These are phyloP conservation scores for Puya raimondii DNA, from an alignment of 176 grass and related monocot genomes.

Conservation along the genomic window DNA sequence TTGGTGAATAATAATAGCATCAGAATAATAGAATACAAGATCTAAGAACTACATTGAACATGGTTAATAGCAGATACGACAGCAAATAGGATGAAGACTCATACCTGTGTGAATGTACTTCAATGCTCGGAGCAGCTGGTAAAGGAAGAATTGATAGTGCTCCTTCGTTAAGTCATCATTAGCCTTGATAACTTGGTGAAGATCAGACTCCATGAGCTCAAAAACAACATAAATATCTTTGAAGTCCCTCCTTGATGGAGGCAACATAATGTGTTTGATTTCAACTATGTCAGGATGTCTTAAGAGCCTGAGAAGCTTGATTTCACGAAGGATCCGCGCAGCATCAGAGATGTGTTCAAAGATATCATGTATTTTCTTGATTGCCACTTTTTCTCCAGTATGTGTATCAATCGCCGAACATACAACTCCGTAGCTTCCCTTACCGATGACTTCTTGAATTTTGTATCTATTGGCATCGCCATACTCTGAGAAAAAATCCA, in stretches of 20 bases:
- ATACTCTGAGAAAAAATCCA: slow-evolving; percentile 90
- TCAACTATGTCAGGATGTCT: slow-evolving; percentile 99
- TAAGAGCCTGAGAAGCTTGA: slow-evolving; percentile 85
- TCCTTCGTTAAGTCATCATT: slow-evolving; percentile 98
- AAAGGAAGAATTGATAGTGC: slow-evolving; percentile 98
- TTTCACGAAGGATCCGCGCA: slow-evolving; percentile 90
- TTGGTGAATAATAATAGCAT: too few relatives aligned
- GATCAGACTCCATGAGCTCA: slow-evolving; percentile 97
- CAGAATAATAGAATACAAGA: too few relatives aligned
- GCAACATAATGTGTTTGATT: slow-evolving; percentile 99
- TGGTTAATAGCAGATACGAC: not conserved
- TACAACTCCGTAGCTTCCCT: slow-evolving; percentile 96
- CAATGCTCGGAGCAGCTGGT: slow-evolving; percentile 92
- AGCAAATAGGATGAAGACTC: not conserved
- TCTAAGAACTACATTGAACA: not conserved
- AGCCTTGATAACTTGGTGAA: slow-evolving; percentile 99
- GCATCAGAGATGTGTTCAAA: slow-evolving; percentile 99
- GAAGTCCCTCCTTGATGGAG: slow-evolving; percentile 87
- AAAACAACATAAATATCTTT: slow-evolving; percentile 99
- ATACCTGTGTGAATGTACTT: slow-evolving; percentile 97
- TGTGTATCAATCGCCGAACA: slow-evolving; percentile 89
- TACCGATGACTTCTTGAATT: slow-evolving; percentile 96
- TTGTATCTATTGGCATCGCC: slow-evolving; percentile 93
- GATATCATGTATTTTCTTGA: slow-evolving; percentile 98
- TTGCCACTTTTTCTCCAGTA: slow-evolving; percentile 88